These are phyloP conservation scores for Malania oleifera DNA, from an alignment of 164 flowering plant genomes.

Conservation along the genomic window DNA sequence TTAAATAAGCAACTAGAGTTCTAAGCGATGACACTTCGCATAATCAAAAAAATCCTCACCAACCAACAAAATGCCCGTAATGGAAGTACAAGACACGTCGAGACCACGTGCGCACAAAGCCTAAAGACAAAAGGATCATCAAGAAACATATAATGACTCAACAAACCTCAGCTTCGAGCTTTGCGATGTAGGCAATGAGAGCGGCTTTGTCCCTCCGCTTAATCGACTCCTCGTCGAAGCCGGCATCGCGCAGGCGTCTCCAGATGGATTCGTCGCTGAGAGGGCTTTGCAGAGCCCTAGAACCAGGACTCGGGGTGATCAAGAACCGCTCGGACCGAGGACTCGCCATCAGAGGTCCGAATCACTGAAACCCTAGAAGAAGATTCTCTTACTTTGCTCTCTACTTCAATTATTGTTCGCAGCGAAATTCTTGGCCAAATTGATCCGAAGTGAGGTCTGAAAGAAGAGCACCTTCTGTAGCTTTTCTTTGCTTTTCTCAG, in stretches of 20 bases:
- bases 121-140: background rate
- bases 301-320: slow-evolving; percentile 26
- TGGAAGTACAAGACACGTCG: no score
- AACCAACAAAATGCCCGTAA: no score
- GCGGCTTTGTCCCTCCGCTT: slow-evolving; percentile 81
- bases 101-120: background rate
- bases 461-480: background rate
- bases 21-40: no score
- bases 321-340: slow-evolving; percentile 26
- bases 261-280: slow-evolving; percentile 64
- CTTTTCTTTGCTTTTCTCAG: background rate
- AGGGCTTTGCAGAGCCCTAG: slow-evolving; percentile 50
- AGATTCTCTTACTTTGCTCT: slow-evolving; percentile 7
- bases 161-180: slow-evolving; percentile 82
- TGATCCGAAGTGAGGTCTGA: no score
- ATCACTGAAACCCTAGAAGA: slow-evolving; percentile 18
- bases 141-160: background rate
- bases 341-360: slow-evolving; percentile 37
- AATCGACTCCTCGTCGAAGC: slow-evolving; percentile 82
- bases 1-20: no score
- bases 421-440: no score
- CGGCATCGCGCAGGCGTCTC: slow-evolving; percentile 74
- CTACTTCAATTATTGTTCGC: no score
- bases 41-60: no score
- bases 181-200: slow-evolving; percentile 78